Evolutionary conservation across 1,284 basidiomycete species (phyloP), one percentile per base, ranked within the genome.

Genomic region (Heterobasidion annosum): DNA sequence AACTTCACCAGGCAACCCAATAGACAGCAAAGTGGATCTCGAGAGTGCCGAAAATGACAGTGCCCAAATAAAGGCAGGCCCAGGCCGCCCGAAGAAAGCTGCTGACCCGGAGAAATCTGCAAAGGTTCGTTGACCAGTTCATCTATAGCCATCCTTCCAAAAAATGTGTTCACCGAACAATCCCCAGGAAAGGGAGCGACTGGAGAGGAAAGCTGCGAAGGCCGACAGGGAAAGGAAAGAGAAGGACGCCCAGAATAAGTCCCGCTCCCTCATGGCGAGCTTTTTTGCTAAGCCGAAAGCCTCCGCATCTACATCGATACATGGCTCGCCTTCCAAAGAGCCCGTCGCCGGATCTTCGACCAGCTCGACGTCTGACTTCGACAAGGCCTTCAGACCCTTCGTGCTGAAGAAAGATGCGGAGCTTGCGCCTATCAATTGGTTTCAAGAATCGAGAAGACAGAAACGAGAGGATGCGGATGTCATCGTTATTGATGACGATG

Each of bases 301-400:
- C 45, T 53, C 67, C 8, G 52, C 64, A 48, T 57, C 63, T 6
- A 57, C 64, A 45, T 40, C 37, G 37, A 40, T 8, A n/a, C 59
- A 67, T 8, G 45, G 59, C 6, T 58, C 62, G n/a, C 62, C 70
- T 3, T 59, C 67, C n/a, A 71, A 69, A 40, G 68, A 71, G 32
- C 56, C 59, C 19, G 65, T 66, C n/a, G 68, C 73, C 5, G 73
- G 69, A 8, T 67, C 77, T 43, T 49, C 48, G 13, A 47, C 15
- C 18, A 18, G 10, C 12, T 13, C 12, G 9, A 13, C 45, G 18
- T 78, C 78, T 6, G 88, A 93, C 50, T 94, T 89, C 62, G 76
- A 85, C 55, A 79, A 72, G 60, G 74, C 77, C 0, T 94, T 94
- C 73, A 85, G 80, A 59, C 82, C 89, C 1, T 94, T 92, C 64